Evolutionary conservation across 768 basidiomycete species (phyloP).

Genomic region (Tulasnella calospora): DNA sequence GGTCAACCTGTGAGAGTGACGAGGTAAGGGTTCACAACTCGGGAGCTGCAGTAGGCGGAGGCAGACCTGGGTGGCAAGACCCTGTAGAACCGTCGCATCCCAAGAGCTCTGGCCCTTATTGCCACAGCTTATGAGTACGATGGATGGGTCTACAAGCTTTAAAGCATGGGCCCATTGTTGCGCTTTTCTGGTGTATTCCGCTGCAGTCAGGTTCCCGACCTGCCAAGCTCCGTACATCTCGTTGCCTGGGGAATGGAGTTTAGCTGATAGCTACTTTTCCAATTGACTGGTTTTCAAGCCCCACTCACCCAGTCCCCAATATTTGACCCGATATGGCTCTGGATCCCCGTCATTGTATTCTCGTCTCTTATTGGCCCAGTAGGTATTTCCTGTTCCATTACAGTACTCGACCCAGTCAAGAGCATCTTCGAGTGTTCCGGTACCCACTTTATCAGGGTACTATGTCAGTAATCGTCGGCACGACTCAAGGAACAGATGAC

Average conservation of each 20-base stretch:
- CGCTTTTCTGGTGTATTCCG: constrained; percentile 53
- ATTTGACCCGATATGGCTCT: constrained; percentile 45
- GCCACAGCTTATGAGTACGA: constrained; percentile 55
- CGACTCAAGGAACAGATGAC: not conserved
- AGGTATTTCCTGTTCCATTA: constrained; percentile 47
- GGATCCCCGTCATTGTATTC: constrained; percentile 48
- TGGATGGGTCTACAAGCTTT: constrained; percentile 51
- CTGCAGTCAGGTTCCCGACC: constrained; percentile 54
- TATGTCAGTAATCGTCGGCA: not conserved
- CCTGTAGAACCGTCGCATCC: constrained; percentile 39
- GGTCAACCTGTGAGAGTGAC: constrained; percentile 1
- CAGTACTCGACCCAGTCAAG: constrained; percentile 61
- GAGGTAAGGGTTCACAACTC: not conserved
- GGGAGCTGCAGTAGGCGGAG: not conserved
- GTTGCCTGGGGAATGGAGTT: constrained; percentile 19
- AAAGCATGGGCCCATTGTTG: constrained; percentile 61
- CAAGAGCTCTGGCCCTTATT: constrained; percentile 37
- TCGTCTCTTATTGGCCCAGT: constrained; percentile 56
- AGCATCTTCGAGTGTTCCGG: constrained; percentile 56
- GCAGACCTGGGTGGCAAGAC: constrained; percentile 27
- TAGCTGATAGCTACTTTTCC: not conserved
- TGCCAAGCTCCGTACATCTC: constrained; percentile 23
- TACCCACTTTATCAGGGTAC: constrained; percentile 42
- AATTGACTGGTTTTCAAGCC: not conserved
- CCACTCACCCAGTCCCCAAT: constrained; percentile 45